Evolutionary conservation across 257 asterid species (phyloP).

Genomic region (Solanum chilense): DNA sequence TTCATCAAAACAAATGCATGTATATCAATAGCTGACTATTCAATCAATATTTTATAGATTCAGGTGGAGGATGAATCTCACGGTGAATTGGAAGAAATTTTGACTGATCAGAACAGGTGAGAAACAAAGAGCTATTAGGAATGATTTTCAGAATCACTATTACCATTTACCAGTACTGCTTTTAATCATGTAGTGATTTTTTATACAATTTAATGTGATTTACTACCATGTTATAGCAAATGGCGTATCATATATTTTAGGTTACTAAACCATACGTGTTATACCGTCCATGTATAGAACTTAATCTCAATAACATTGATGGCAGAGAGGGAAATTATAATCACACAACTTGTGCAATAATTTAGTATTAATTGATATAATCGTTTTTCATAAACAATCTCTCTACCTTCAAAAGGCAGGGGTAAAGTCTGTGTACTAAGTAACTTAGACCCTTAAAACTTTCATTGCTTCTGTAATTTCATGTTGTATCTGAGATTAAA

Average conservation of each 20-base stretch:
- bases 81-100: background rate
- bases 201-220: background rate
- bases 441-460: background rate
- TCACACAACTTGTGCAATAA: background rate
- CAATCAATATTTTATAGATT: background rate
- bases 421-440: background rate
- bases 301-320: background rate
- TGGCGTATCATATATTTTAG: background rate
- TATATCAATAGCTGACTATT: background rate
- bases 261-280: background rate
- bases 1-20: background rate
- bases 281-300: background rate
- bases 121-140: background rate
- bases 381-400: accelerated
- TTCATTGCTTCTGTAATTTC: background rate
- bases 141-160: background rate
- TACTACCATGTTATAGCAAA: background rate
- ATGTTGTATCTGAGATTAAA: background rate
- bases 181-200: background rate
- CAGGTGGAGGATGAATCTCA: background rate
- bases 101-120: background rate
- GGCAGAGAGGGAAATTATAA: background rate
- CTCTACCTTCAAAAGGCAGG: background rate
- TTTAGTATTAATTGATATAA: background rate
- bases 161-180: background rate